Percentiles rank a stretch among this genome's conserved stretches.
Evolutionary conservation across 257 asterid species (phyloP).

Genomic region (Rehmannia glutinosa): DNA sequence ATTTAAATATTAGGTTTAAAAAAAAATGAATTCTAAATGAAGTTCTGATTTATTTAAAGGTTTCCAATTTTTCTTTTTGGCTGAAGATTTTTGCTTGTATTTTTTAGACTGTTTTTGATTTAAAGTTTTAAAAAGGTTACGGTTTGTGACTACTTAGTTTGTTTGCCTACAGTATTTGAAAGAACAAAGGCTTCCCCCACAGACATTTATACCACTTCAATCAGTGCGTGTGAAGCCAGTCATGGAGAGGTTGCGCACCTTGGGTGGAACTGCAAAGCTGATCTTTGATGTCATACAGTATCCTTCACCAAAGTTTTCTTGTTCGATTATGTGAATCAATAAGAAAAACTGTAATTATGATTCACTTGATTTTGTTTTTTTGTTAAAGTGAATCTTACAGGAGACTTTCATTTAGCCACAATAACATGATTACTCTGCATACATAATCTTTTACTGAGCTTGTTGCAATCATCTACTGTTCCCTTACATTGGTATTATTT

Average conservation of each 20-base stretch:
- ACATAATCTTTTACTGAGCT: neutral
- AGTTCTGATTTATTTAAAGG: neutral
- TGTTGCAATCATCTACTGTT: neutral
- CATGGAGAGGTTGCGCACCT: slow-evolving; percentile 76
- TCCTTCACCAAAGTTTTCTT: slow-evolving; percentile 42
- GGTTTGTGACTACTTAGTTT: slow-evolving; percentile 21
- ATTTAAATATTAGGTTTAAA: neutral
- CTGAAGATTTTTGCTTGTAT: slow-evolving; percentile 10
- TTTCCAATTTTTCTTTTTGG: neutral
- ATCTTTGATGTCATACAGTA: slow-evolving; percentile 91
- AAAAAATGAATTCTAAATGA: neutral
- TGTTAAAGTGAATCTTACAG: neutral
- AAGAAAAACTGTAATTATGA: neutral
- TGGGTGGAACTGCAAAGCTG: slow-evolving; percentile 94
- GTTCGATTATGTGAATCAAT: slow-evolving; percentile 2
- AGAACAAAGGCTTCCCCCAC: slow-evolving; percentile 98
- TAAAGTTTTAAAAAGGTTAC: neutral
- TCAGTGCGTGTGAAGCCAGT: slow-evolving; percentile 95
- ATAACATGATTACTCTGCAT: neutral
- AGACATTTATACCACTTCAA: slow-evolving; percentile 92
- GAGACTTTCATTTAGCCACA: neutral
- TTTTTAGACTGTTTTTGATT: neutral
- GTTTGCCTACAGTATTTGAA: slow-evolving; percentile 73
- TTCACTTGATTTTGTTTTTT: neutral
- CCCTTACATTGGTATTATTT: neutral